Conservation (phyloP, 352 stramenopile genomes). For the Nothophytophthora sp. region DNA sequence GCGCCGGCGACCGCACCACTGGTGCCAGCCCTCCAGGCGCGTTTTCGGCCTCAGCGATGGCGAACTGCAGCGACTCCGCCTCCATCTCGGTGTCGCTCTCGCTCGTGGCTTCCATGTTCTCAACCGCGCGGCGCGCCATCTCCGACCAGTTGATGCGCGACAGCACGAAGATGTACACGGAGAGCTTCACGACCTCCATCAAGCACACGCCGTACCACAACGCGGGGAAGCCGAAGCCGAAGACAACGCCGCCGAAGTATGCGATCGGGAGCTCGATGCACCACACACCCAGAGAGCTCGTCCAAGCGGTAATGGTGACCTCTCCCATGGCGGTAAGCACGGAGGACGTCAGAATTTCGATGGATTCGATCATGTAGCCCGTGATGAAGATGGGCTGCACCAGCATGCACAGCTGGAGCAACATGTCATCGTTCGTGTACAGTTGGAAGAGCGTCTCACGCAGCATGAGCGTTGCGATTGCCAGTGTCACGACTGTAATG, state of each 20-base stretch:
- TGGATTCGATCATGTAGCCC: constrained; percentile 57
- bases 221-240: constrained; percentile 47
- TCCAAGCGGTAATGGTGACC: constrained; percentile 49
- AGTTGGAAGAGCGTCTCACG: constrained; percentile 55
- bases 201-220: constrained; percentile 51
- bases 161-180: constrained; percentile 42
- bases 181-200: constrained; percentile 51
- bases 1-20: constrained; percentile 51
- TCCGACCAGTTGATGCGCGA: constrained; percentile 38
- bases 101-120: constrained; percentile 39
- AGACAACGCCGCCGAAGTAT: constrained; percentile 49
- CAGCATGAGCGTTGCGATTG: constrained; percentile 43
- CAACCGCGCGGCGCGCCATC: constrained; percentile 40
- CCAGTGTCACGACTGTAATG: constrained; percentile 45
- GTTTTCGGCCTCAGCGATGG: constrained; percentile 53
- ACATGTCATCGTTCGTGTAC: constrained; percentile 53
- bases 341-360: constrained; percentile 51
- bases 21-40: constrained; percentile 46
- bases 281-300: constrained; percentile 58
- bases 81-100: constrained; percentile 40
- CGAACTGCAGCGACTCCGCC: constrained; percentile 39
- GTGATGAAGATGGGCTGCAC: constrained; percentile 61
- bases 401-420: constrained; percentile 54
- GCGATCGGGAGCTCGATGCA: constrained; percentile 56
- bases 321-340: constrained; percentile 60